phyloP scores from a whole-genome alignment of 164 flowering plant genomes.

The Umbilicus rupestris region DNA sequence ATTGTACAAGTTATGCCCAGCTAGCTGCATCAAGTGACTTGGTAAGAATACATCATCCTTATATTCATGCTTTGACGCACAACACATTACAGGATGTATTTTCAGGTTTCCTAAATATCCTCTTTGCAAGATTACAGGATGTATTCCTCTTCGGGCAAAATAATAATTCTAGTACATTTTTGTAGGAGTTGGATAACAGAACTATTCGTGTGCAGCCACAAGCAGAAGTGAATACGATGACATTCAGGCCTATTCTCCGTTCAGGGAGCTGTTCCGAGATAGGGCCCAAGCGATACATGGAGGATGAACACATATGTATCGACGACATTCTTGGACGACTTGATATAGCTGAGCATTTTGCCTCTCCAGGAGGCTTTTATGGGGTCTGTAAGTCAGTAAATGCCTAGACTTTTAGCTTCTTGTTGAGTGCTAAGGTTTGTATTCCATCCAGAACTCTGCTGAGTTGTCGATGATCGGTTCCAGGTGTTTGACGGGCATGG shows the following conservation, averaged over 20 bases:
- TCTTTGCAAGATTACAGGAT: too few species aligned
- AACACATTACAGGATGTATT: background rate
- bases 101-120: background rate
- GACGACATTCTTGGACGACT: constrained; percentile 36
- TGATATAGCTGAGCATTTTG: constrained; percentile 18
- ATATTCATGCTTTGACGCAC: background rate
- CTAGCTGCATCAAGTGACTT: constrained; percentile 21
- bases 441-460: background rate
- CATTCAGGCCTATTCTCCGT: constrained; percentile 32
- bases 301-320: constrained; percentile 47
- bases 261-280: constrained; percentile 60
- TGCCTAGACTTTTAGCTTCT: background rate
- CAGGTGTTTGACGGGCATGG: constrained; percentile 71
- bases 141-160: too few species aligned
- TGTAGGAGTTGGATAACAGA: constrained; percentile 23
- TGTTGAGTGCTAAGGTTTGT: background rate
- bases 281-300: constrained; percentile 52
- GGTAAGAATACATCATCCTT: constrained; percentile 19
- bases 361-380: constrained; percentile 47
- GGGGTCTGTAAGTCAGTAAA: constrained; percentile 31
- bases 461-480: background rate
- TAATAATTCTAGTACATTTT: too few species aligned
- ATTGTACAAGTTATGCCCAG: constrained; percentile 37
- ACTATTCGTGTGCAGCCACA: constrained; percentile 15
- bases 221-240: constrained; percentile 19